A percentile compares a stretch with the other conserved stretches of the same genome.
Conservation (phyloP, 305 asterid species). For the Solanum aculeatissimum region DNA sequence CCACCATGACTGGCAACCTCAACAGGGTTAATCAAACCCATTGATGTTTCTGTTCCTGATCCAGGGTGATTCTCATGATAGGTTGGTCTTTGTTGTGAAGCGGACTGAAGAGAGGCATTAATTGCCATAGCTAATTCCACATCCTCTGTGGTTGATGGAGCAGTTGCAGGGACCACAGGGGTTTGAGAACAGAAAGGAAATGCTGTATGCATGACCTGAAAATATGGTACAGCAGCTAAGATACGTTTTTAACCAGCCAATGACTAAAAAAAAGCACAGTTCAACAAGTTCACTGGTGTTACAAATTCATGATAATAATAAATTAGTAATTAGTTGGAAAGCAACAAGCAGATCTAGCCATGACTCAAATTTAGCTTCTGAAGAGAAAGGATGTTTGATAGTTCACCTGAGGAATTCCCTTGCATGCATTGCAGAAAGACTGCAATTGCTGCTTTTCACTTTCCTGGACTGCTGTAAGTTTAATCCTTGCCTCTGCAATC, state of each 20-base stretch:
- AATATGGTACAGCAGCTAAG: constrained; percentile 1
- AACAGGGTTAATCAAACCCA: constrained; percentile 16
- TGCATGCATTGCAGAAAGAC: constrained; percentile 88
- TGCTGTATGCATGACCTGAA: constrained; percentile 49
- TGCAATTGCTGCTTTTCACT: constrained; percentile 57
- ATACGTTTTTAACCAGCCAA: background rate
- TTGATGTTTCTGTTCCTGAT: constrained; percentile 26
- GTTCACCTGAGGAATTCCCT: constrained; percentile 94
- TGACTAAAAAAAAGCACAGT: background rate
- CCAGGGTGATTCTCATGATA: constrained; percentile 12
- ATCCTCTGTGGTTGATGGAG: constrained; percentile 44
- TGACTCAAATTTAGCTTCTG: background rate
- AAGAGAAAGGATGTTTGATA: background rate
- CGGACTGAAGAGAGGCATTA: constrained; percentile 50
- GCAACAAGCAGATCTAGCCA: background rate
- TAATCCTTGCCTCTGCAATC: constrained; percentile 53
- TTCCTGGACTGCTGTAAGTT: constrained; percentile 52
- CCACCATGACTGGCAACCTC: constrained; percentile 11
- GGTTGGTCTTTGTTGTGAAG: constrained; percentile 20
- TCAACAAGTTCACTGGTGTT: background rate
- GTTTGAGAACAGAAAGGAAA: constrained; percentile 39
- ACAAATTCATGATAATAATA: background rate
- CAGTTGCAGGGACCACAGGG: constrained; percentile 35
- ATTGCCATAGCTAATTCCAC: constrained; percentile 51
- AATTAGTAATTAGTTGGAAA: background rate